Percentiles rank a stretch among this genome's conserved stretches.
Evolutionary conservation across 2,329 filamentous ascomycete genomes (phyloP).

Genomic region (Pleomassaria siparia): DNA sequence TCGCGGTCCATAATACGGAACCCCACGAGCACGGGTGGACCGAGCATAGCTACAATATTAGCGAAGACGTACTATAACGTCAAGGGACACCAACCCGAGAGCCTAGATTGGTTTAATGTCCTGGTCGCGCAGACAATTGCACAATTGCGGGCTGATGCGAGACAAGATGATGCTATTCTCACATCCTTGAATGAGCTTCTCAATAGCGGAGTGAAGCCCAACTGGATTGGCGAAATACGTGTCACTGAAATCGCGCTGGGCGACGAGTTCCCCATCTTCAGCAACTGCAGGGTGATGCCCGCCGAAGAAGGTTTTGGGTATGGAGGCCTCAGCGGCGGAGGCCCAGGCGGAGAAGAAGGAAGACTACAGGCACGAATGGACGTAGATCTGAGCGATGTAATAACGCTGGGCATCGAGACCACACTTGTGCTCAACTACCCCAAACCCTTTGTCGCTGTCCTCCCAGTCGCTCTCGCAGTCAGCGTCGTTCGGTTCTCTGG

Average conservation of each 20-base stretch:
- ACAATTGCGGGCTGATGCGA: slow-evolving; percentile 88
- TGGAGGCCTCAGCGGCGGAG: slow-evolving; percentile 41
- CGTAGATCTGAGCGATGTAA: slow-evolving; percentile 92
- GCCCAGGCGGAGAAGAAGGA: slow-evolving; percentile 62
- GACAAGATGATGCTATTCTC: slow-evolving; percentile 87
- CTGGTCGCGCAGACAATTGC: slow-evolving; percentile 95
- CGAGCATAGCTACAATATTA: slow-evolving; percentile 91
- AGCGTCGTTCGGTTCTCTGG: slow-evolving; percentile 93
- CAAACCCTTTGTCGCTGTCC: slow-evolving; percentile 80
- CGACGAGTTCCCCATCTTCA: slow-evolving; percentile 98
- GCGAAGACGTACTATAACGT: slow-evolving; percentile 98
- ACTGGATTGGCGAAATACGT: slow-evolving; percentile 89
- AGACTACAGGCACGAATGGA: slow-evolving; percentile 94
- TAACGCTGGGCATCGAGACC: slow-evolving; percentile 92
- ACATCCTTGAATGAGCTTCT: slow-evolving; percentile 80
- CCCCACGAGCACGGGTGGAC: slow-evolving; percentile 53
- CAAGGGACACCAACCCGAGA: slow-evolving; percentile 92
- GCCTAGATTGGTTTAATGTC: slow-evolving; percentile 98
- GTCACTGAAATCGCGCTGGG: slow-evolving; percentile 93
- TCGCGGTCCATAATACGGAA: slow-evolving; percentile 50
- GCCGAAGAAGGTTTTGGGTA: slow-evolving; percentile 71
- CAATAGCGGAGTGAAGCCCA: slow-evolving; percentile 83
- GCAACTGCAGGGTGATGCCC: slow-evolving; percentile 93
- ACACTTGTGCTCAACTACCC: slow-evolving; percentile 94
- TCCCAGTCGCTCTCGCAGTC: slow-evolving; percentile 89